A percentile compares a stretch with the other conserved stretches of the same genome.
phyloP scores from a whole-genome alignment of 768 basidiomycete species.

The Lactarius quietus region DNA sequence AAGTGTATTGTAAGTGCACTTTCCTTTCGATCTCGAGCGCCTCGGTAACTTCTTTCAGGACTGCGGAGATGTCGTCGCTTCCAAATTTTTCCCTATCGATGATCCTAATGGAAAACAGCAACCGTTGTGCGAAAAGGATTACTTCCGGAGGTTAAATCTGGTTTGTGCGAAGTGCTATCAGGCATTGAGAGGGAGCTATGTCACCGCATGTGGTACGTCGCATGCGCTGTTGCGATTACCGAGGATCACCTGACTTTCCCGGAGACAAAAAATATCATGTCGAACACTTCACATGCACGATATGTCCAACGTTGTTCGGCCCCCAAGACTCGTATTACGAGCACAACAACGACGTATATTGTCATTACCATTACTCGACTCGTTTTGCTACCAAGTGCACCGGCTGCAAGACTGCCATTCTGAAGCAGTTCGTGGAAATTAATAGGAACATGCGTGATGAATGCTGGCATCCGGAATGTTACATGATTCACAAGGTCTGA shows the following conservation, averaged over 20 bases:
- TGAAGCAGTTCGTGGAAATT: constrained; percentile 99
- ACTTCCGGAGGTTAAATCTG: constrained; percentile 91
- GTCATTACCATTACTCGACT: constrained; percentile 99
- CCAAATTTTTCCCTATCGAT: constrained; percentile 99
- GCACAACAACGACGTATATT: constrained; percentile 93
- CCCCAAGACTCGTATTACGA: constrained; percentile 99
- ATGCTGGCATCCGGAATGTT: constrained; percentile 99
- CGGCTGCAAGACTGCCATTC: constrained; percentile 92
- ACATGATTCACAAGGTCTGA: constrained; percentile 97
- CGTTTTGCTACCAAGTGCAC: constrained; percentile 98
- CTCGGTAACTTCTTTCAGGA: constrained; percentile 52
- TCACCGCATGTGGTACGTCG: constrained; percentile 94
- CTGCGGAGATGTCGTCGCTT: constrained; percentile 93
- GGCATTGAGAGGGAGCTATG: constrained; percentile 94
- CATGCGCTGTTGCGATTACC: constrained; percentile 13
- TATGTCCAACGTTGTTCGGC: constrained; percentile 93
- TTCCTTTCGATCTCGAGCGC: constrained; percentile 11
- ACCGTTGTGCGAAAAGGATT: constrained; percentile 96
- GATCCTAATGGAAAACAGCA: constrained; percentile 82
- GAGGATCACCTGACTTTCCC: constrained; percentile 14
- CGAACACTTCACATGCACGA: constrained; percentile 98
- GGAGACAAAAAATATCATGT: constrained; percentile 98
- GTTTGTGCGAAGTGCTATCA: constrained; percentile 95
- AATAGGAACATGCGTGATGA: constrained; percentile 97
- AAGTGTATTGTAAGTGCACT: constrained; percentile 81